Percentiles rank a stretch among this genome's conserved stretches.
These are phyloP conservation scores for Zymoseptoria passerinii DNA, from an alignment of 2,329 filamentous ascomycete species.

Conservation along the genomic window DNA sequence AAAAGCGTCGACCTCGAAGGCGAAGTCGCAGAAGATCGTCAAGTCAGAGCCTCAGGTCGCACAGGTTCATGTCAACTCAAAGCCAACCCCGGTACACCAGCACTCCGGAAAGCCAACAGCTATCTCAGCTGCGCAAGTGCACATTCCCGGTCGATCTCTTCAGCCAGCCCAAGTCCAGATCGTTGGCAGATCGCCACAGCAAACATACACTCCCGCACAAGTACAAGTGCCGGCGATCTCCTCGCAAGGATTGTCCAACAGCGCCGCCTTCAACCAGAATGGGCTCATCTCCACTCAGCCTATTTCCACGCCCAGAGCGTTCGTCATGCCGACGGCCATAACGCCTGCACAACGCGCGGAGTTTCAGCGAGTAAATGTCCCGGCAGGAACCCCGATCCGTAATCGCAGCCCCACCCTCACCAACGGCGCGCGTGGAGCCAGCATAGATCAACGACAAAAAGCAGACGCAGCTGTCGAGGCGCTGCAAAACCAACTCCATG, in stretches of 20 bases:
- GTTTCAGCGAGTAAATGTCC: slow-evolving; percentile 18
- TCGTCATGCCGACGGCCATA: slow-evolving; percentile 20
- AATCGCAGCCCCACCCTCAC: slow-evolving; percentile 14
- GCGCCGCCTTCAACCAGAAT: not conserved
- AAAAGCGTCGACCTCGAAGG: not conserved
- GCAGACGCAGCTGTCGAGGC: slow-evolving; percentile 65
- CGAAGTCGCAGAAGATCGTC: not conserved
- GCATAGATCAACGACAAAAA: slow-evolving; percentile 65
- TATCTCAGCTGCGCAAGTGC: not conserved
- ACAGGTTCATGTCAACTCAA: not conserved
- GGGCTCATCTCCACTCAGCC: not conserved
- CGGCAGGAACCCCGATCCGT: slow-evolving; percentile 13
- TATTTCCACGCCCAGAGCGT: slow-evolving; percentile 6
- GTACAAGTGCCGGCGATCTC: slow-evolving; percentile 6
- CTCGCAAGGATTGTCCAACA: not conserved
- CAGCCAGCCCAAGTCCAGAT: slow-evolving; percentile 1
- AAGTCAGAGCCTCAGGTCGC: not conserved
- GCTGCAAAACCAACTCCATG: slow-evolving; percentile 60
- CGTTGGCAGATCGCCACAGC: not conserved
- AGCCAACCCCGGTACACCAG: slow-evolving; percentile 1
- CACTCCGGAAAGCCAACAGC: not conserved
- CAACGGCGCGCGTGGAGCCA: slow-evolving; percentile 13
- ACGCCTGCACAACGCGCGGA: slow-evolving; percentile 28
- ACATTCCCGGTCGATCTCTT: not conserved
- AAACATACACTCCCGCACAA: slow-evolving; percentile 3